phyloP scores from a whole-genome alignment of 164 flowering plant species.

The Cinnamomum micranthum region DNA sequence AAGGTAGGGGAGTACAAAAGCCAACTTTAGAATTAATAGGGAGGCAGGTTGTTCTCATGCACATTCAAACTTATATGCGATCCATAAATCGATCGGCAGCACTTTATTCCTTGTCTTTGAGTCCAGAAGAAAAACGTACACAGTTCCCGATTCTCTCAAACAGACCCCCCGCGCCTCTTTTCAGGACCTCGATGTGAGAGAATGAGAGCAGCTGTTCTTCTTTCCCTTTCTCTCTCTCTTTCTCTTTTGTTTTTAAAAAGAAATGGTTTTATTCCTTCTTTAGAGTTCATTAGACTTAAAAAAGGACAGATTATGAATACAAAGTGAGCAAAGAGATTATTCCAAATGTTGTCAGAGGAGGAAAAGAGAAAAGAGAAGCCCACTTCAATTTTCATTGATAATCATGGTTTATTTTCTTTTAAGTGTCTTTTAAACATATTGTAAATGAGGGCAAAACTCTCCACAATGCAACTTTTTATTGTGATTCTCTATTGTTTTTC shows the following conservation, averaged over 20 bases:
- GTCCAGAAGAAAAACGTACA: slow-evolving; percentile 54
- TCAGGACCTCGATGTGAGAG: slow-evolving; percentile 37
- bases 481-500: too few relatives aligned
- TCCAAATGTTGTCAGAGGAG: not conserved
- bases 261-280: not conserved
- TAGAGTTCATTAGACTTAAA: not conserved
- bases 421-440: too few relatives aligned
- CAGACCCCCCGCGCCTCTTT: slow-evolving; percentile 48
- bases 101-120: slow-evolving; percentile 60
- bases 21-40: slow-evolving; percentile 36
- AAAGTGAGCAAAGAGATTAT: not conserved
- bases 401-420: too few relatives aligned
- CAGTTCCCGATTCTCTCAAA: slow-evolving; percentile 70
- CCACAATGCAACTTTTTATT: too few relatives aligned
- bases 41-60: slow-evolving; percentile 9
- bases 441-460: too few relatives aligned
- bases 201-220: slow-evolving; percentile 3
- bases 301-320: not conserved
- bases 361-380: not conserved
- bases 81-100: slow-evolving; percentile 12
- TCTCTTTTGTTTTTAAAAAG: not conserved
- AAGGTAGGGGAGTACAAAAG: slow-evolving; percentile 27
- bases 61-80: not conserved
- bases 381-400: too few relatives aligned
- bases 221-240: not conserved